phyloP scores from a whole-genome alignment of 2,329 filamentous ascomycete genomes.

The Microdochium bolleyi region DNA sequence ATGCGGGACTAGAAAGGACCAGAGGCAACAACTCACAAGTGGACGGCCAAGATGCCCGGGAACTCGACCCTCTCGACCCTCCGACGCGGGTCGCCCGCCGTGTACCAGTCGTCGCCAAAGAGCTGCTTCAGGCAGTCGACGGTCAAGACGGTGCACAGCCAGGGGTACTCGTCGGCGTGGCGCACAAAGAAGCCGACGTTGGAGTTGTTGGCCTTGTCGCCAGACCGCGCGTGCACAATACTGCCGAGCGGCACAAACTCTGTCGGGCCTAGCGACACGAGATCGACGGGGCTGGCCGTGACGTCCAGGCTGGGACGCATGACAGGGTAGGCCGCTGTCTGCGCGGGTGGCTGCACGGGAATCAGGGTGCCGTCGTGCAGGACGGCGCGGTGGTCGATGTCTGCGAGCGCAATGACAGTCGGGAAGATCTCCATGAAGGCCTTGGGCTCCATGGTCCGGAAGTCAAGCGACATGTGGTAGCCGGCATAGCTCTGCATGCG shows the following conservation, averaged over 20 bases:
- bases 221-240: constrained; percentile 1
- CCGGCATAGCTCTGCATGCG: constrained; percentile 33
- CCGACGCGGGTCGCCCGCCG: constrained; percentile 15
- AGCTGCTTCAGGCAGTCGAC: constrained; percentile 21
- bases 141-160: constrained; percentile 24
- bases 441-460: constrained; percentile 31
- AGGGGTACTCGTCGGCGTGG: constrained; percentile 22
- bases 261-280: constrained; percentile 2
- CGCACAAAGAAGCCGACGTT: constrained; percentile 12
- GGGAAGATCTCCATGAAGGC: constrained; percentile 36
- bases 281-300: neutral
- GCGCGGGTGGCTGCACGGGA: constrained; percentile 1
- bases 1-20: neutral
- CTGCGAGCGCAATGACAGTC: constrained; percentile 12
- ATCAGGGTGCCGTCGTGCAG: constrained; percentile 2
- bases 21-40: no score
- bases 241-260: constrained; percentile 4
- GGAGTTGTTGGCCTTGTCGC: constrained; percentile 5
- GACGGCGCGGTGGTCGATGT: constrained; percentile 2
- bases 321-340: constrained; percentile 5
- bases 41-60: constrained; percentile 23
- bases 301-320: constrained; percentile 1
- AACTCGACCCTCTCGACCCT: constrained; percentile 31
- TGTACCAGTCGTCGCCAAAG: constrained; percentile 24
- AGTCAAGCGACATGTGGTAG: constrained; percentile 34